Percentiles rank a stretch among this genome's conserved stretches.
Conservation (phyloP, 768 basidiomycete species). For the Russula lepida region DNA sequence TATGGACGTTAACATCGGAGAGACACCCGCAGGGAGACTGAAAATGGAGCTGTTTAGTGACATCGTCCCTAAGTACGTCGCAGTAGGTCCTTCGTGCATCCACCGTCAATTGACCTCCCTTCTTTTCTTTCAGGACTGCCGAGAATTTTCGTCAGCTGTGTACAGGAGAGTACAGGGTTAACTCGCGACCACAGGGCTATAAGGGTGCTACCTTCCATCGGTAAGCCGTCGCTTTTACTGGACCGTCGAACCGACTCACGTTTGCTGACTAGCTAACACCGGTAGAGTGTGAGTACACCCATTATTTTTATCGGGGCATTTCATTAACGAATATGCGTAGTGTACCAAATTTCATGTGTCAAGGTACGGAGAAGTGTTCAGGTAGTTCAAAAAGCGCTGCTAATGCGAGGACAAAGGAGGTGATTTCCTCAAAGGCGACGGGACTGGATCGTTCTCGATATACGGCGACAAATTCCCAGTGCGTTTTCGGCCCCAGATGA, state of each 20-base stretch:
- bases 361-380: constrained; percentile 44
- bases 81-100: background rate
- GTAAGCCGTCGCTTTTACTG: constrained; percentile 34
- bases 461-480: constrained; percentile 93
- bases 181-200: constrained; percentile 83
- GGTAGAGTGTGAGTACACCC: constrained; percentile 55
- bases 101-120: constrained; percentile 2
- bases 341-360: constrained; percentile 93
- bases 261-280: constrained; percentile 21
- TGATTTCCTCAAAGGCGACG: constrained; percentile 91
- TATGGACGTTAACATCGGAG: constrained; percentile 95
- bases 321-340: constrained; percentile 31
- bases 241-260: constrained; percentile 22
- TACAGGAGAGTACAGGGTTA: constrained; percentile 89
- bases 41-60: constrained; percentile 99
- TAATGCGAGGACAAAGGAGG: constrained; percentile 47
- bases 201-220: constrained; percentile 89
- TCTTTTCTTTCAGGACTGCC: constrained; percentile 60
- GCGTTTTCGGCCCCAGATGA: constrained; percentile 24
- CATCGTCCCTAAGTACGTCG: constrained; percentile 81
- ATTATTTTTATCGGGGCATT: background rate
- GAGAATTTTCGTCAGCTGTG: constrained; percentile 98
- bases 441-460: constrained; percentile 94
- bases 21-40: constrained; percentile 88
- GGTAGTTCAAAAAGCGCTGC: background rate